A percentile compares a stretch with the other conserved stretches of the same genome.
Conservation (phyloP, 305 asterid genomes). For the Plantago rigida region DNA sequence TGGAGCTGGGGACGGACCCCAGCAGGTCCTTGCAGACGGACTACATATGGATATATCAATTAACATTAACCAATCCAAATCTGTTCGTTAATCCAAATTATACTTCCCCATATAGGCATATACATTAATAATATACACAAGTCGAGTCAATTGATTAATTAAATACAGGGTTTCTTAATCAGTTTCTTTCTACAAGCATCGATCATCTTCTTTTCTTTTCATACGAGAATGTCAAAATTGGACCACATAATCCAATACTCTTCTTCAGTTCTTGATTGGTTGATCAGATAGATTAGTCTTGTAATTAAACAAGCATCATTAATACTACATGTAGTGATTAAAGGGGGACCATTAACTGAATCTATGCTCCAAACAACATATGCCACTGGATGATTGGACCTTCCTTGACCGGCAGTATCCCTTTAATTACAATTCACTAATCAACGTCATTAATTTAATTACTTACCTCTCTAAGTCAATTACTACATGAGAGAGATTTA, state of each 20-base stretch:
- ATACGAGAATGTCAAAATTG: constrained; percentile 21
- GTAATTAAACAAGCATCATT: background rate
- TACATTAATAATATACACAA: no score
- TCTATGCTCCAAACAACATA: constrained; percentile 42
- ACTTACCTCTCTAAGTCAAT: background rate
- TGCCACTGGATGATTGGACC: constrained; percentile 39
- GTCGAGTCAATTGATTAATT: no score
- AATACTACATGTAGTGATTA: background rate
- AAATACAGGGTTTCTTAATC: no score
- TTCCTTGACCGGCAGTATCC: background rate
- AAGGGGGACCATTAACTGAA: constrained; percentile 34
- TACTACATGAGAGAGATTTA: no score
- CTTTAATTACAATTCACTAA: background rate
- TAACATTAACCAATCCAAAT: no score
- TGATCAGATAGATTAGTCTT: background rate
- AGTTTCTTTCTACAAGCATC: no score
- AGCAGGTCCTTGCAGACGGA: no score
- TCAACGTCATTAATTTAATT: background rate
- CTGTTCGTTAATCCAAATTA: no score
- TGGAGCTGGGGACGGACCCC: no score
- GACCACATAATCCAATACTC: constrained; percentile 33
- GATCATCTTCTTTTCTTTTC: background rate
- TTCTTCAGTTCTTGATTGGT: constrained; percentile 4
- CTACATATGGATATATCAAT: no score
- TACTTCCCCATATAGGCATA: no score